Evolutionary conservation across 2,329 filamentous ascomycete species (phyloP).

Genomic region (Hyphodiscus sp.): DNA sequence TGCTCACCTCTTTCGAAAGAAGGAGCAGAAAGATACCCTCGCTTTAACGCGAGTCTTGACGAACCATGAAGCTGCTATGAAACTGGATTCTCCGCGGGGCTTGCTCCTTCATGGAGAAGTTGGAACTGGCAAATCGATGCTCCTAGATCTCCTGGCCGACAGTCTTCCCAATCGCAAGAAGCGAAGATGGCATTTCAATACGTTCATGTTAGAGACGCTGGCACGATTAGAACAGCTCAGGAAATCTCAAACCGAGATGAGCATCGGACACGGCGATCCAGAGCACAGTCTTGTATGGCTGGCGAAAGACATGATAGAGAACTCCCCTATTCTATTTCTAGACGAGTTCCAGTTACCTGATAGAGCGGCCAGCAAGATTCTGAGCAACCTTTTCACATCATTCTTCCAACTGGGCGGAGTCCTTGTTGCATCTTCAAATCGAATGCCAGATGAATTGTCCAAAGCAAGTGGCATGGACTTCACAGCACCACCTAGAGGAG

Average conservation of each 20-base stretch:
- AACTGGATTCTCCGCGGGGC: constrained; percentile 65
- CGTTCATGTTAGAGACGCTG: constrained; percentile 75
- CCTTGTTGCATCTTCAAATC: constrained; percentile 72
- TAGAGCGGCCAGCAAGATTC: constrained; percentile 68
- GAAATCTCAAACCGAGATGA: constrained; percentile 13
- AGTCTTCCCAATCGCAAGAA: constrained; percentile 69
- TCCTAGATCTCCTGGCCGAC: constrained; percentile 76
- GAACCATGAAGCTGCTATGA: constrained; percentile 63
- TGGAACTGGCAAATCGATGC: constrained; percentile 77
- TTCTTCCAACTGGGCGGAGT: constrained; percentile 82
- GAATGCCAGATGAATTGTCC: constrained; percentile 74
- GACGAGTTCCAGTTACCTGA: constrained; percentile 83
- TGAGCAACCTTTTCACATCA: constrained; percentile 69
- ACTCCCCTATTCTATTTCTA: constrained; percentile 69
- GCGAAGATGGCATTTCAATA: constrained; percentile 75
- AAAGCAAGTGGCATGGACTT: constrained; percentile 70
- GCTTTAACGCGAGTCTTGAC: constrained; percentile 65
- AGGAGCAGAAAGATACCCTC: constrained; percentile 49
- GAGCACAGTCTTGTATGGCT: constrained; percentile 69
- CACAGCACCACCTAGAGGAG: constrained; percentile 43
- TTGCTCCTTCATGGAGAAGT: constrained; percentile 76
- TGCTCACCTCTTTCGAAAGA: constrained; percentile 49
- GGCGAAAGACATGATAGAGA: constrained; percentile 68
- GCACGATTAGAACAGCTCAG: constrained; percentile 65
- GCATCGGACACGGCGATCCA: constrained; percentile 19